phyloP scores from a whole-genome alignment of 352 stramenopile genomes.

The Halophytophthora batemanensis region DNA sequence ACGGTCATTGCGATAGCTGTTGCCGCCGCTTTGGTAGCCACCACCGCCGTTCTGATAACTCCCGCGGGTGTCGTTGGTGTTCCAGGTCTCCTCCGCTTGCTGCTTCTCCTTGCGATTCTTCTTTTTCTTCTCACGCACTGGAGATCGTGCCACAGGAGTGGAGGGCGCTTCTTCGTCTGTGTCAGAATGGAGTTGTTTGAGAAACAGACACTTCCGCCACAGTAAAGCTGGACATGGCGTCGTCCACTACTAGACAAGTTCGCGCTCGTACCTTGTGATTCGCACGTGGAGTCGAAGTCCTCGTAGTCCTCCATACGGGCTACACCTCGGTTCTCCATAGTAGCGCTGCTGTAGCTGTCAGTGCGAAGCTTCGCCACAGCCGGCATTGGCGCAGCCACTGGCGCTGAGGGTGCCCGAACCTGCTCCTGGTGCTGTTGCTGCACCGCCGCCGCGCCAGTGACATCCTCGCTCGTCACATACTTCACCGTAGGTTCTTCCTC shows the following conservation, averaged over 20 bases:
- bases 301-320: slow-evolving; percentile 43
- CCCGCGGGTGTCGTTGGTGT: too few relatives aligned
- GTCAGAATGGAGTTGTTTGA: not conserved
- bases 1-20: slow-evolving; percentile 17
- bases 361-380: slow-evolving; percentile 12
- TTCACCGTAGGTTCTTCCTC: slow-evolving; percentile 44
- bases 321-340: slow-evolving; percentile 10
- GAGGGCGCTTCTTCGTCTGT: slow-evolving; percentile 33
- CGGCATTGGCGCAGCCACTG: not conserved
- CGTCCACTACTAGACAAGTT: too few relatives aligned
- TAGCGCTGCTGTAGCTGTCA: slow-evolving; percentile 25
- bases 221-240: too few relatives aligned
- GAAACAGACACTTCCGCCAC: not conserved
- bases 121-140: slow-evolving; percentile 20
- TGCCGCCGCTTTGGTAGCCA: slow-evolving; percentile 20
- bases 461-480: slow-evolving; percentile 33
- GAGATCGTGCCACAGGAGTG: slow-evolving; percentile 11
- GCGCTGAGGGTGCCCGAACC: too few relatives aligned
- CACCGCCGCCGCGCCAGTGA: slow-evolving; percentile 2
- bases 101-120: too few relatives aligned
- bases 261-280: slow-evolving; percentile 48
- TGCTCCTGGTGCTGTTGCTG: too few relatives aligned
- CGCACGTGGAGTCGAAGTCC: slow-evolving; percentile 55
- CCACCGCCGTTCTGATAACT: slow-evolving; percentile 6
- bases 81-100: slow-evolving; percentile 22